These are phyloP conservation scores for Sporothrix variecibatus DNA, from an alignment of 2,329 filamentous ascomycete species.

Conservation along the genomic window DNA sequence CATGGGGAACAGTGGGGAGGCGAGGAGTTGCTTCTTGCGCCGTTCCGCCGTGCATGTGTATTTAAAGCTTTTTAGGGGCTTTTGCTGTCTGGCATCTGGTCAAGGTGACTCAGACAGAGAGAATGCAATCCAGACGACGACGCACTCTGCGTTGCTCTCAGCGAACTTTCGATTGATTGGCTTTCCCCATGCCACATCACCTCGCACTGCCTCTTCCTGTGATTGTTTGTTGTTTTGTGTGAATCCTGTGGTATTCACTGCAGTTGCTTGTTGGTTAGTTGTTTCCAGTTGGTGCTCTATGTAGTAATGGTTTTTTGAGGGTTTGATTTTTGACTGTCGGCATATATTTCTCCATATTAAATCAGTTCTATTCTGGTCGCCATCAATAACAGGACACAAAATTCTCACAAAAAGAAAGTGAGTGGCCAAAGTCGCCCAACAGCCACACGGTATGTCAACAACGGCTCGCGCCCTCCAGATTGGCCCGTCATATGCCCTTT, in stretches of 20 bases:
- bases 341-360: too few species aligned
- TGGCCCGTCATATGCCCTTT: neutral
- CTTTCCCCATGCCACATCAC: conserved; percentile 16
- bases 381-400: neutral
- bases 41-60: neutral
- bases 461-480: neutral
- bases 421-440: neutral
- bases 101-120: conserved; percentile 12
- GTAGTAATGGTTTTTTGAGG: neutral
- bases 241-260: neutral
- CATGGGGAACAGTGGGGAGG: neutral
- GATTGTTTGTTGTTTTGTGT: neutral
- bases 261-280: neutral
- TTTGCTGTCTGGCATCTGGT: neutral
- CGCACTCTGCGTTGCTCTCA: neutral
- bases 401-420: neutral
- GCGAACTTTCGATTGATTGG: neutral
- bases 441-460: neutral
- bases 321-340: neutral
- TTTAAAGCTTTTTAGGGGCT: neutral
- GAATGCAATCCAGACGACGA: neutral
- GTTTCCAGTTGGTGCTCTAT: neutral
- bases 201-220: neutral
- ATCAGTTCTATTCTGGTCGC: too few species aligned
- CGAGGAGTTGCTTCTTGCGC: neutral